Percentiles rank a stretch among this genome's conserved stretches.
Evolutionary conservation across 306 rosid genomes (phyloP).

Genomic region (Corylus americana): DNA sequence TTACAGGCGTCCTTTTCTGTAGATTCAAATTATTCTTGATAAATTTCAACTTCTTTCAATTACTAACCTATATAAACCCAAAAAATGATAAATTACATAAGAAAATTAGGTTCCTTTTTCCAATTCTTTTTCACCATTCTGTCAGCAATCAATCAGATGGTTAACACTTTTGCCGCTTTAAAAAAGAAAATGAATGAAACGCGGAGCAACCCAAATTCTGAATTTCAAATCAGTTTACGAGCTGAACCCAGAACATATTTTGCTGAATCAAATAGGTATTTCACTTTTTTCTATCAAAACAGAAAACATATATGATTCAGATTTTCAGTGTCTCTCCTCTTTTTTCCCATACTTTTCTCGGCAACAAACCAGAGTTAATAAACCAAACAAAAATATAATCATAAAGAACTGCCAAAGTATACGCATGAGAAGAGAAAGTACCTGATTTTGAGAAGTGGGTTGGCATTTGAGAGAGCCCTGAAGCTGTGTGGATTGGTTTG

Average conservation of each 20-base stretch:
- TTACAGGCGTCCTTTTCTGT: background rate
- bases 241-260: background rate
- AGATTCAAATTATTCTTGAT: background rate
- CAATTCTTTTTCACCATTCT: background rate
- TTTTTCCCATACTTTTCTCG: background rate
- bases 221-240: background rate
- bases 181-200: background rate
- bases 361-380: background rate
- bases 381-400: conserved; percentile 18
- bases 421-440: conserved; percentile 25
- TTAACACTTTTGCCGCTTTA: background rate
- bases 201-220: background rate
- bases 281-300: background rate
- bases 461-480: conserved; percentile 40
- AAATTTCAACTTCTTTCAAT: background rate
- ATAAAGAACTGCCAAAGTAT: background rate
- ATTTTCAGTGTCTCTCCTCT: background rate
- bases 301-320: background rate
- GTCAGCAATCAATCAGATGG: background rate
- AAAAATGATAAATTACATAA: background rate
- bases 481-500: conserved; percentile 20
- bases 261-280: too few relatives aligned
- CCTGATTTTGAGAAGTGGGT: conserved; percentile 56
- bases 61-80: background rate
- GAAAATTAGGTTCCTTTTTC: background rate